Conservation (phyloP, 2,329 filamentous ascomycete species). For the Ciborinia camelliae region DNA sequence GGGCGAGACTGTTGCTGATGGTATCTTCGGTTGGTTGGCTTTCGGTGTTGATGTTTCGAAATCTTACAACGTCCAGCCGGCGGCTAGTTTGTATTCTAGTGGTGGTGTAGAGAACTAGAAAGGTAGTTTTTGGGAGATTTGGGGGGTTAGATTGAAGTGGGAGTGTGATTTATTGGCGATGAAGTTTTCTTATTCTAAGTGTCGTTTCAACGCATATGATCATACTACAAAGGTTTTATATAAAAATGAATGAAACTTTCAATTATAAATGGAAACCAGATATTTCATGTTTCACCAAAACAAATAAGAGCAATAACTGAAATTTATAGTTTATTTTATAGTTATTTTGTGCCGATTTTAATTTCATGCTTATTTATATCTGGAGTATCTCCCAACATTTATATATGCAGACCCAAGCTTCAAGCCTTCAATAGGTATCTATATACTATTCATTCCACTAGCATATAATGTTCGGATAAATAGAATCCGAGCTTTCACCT, state of each 20-base stretch:
- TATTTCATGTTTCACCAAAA: not conserved
- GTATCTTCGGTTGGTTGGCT: conserved; percentile 16
- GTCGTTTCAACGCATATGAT: not conserved
- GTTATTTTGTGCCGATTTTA: not conserved
- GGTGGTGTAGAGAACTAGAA: not conserved
- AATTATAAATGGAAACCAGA: too few species aligned
- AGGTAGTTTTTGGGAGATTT: too few species aligned
- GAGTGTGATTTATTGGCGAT: not conserved
- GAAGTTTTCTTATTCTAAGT: not conserved
- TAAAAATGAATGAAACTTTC: not conserved
- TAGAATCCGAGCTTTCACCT: too few species aligned
- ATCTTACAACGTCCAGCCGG: not conserved
- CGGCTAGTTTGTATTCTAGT: conserved; percentile 9
- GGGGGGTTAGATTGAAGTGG: not conserved
- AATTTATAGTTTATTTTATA: not conserved
- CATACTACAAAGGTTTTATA: not conserved
- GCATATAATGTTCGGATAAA: too few species aligned
- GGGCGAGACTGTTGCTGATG: conserved; percentile 8
- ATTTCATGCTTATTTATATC: not conserved
- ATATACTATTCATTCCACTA: too few species aligned
- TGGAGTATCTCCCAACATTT: too few species aligned
- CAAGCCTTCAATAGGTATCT: too few species aligned
- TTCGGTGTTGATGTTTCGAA: conserved; percentile 6
- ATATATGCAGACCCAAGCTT: too few species aligned
- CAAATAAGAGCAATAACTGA: not conserved